phyloP scores from a whole-genome alignment of 768 basidiomycete genomes.

The Gloeostereum incarnatum region DNA sequence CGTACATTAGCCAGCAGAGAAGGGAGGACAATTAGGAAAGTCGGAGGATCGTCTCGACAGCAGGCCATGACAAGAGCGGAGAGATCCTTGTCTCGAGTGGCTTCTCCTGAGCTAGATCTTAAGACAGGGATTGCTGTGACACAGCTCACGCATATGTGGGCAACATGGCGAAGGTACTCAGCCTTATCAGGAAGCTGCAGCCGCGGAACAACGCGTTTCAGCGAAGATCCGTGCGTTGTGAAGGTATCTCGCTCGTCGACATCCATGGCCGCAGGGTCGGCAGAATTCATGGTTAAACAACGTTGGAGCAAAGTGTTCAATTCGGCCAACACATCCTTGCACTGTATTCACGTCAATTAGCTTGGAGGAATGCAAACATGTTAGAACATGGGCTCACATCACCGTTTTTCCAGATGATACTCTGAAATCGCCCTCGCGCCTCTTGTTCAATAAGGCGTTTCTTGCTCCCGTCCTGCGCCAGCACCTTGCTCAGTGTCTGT shows the following conservation, averaged over 20 bases:
- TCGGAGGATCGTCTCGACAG: constrained; percentile 32
- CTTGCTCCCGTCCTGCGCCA: constrained; percentile 14
- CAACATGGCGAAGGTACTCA: constrained; percentile 22
- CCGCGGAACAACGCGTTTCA: no score
- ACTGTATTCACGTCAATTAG: no score
- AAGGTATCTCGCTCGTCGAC: constrained; percentile 21
- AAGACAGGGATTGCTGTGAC: constrained; percentile 56
- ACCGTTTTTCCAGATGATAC: constrained; percentile 53
- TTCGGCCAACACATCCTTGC: no score
- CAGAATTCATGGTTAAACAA: no score
- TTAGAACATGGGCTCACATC: constrained; percentile 41
- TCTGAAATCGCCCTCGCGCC: constrained; percentile 40
- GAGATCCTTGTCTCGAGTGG: constrained; percentile 54
- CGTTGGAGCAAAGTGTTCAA: no score
- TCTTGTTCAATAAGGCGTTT: constrained; percentile 10
- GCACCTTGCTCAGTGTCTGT: constrained; percentile 32
- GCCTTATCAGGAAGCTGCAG: constrained; percentile 18
- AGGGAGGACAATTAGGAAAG: constrained; percentile 50
- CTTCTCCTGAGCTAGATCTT: constrained; percentile 47
- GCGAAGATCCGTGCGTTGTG: no score
- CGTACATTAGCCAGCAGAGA: constrained; percentile 46
- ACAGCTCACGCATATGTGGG: constrained; percentile 48
- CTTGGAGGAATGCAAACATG: no score
- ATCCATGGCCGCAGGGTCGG: constrained; percentile 15
- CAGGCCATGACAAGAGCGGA: constrained; percentile 41